phyloP scores from a whole-genome alignment of 768 basidiomycete species.

The Chalciporus piperatus region DNA sequence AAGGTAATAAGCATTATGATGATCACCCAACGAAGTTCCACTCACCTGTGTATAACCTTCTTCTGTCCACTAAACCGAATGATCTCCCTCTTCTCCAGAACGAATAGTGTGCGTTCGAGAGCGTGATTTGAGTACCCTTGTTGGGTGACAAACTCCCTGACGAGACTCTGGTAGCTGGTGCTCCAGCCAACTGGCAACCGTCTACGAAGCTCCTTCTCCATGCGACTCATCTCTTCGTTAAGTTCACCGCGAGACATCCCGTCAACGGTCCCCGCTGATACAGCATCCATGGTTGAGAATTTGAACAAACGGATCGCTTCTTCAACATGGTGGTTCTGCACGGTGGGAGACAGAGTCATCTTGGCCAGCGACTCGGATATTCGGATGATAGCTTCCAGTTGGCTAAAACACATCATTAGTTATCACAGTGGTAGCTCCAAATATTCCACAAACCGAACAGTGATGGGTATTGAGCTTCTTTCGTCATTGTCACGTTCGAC shows the following conservation, averaged over 20 bases:
- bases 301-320: slow-evolving; percentile 98
- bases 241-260: slow-evolving; percentile 88
- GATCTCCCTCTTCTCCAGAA: slow-evolving; percentile 95
- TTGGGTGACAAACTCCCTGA: slow-evolving; percentile 89
- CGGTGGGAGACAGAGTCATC: slow-evolving; percentile 81
- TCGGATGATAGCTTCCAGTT: slow-evolving; percentile 98
- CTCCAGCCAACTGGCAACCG: slow-evolving; percentile 93
- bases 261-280: slow-evolving; percentile 90
- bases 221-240: slow-evolving; percentile 88
- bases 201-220: slow-evolving; percentile 82
- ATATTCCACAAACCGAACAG: slow-evolving; percentile 69
- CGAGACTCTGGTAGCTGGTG: slow-evolving; percentile 91
- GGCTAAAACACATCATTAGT: slow-evolving; percentile 39
- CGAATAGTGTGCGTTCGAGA: slow-evolving; percentile 84
- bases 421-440: background rate
- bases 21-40: background rate
- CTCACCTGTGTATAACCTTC: slow-evolving; percentile 53
- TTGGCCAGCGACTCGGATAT: slow-evolving; percentile 98
- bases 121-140: slow-evolving; percentile 91
- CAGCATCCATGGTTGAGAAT: slow-evolving; percentile 98
- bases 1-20: slow-evolving; percentile 1
- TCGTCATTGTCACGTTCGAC: slow-evolving; percentile 98
- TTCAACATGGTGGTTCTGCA: slow-evolving; percentile 92
- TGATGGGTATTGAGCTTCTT: slow-evolving; percentile 96
- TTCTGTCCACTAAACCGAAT: slow-evolving; percentile 68